Conservation (phyloP, 2,329 filamentous ascomycete genomes). For the Pestalotiopsis sp. region DNA sequence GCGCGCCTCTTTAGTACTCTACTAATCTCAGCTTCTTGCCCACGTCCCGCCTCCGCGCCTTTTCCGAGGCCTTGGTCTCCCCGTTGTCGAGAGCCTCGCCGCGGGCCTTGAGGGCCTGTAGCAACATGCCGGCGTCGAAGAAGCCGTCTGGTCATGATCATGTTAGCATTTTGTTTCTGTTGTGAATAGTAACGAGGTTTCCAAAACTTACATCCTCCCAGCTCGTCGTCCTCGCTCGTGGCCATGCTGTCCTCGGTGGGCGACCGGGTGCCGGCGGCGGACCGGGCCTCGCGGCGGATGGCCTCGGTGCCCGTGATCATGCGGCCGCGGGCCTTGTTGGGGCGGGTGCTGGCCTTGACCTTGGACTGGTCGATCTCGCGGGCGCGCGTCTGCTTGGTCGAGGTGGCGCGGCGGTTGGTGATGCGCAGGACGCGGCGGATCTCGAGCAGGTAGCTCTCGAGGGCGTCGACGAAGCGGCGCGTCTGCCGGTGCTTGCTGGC, state of each 20-base stretch:
- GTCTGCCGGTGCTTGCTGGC: conserved; percentile 95
- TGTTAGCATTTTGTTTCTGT: conserved; percentile 20
- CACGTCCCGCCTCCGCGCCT: conserved; percentile 67
- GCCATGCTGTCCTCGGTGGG: conserved; percentile 70
- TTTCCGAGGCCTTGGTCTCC: conserved; percentile 58
- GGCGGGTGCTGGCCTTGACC: conserved; percentile 43
- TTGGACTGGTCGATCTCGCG: conserved; percentile 51
- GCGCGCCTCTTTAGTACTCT: conserved; percentile 58
- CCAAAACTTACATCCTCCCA: conserved; percentile 83
- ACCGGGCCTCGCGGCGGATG: conserved; percentile 38
- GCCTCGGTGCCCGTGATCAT: conserved; percentile 65
- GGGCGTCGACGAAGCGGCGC: conserved; percentile 81
- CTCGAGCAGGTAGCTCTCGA: conserved; percentile 90
- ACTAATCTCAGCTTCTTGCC: conserved; percentile 73
- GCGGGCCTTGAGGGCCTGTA: conserved; percentile 81
- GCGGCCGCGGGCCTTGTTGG: conserved; percentile 71
- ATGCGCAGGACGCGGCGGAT: conserved; percentile 82
- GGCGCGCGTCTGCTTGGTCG: conserved; percentile 50
- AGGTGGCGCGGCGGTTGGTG: conserved; percentile 51
- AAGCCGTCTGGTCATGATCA: conserved; percentile 74
- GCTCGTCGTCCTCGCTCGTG: conserved; percentile 81
- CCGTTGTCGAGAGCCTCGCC: conserved; percentile 54
- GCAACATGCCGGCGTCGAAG: conserved; percentile 94
- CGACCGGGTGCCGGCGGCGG: conserved; percentile 55
- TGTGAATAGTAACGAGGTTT: conserved; percentile 5